Percentiles rank a stretch among this genome's conserved stretches.
Conservation (phyloP, 2,329 filamentous ascomycete species). For the Hawksworthiomyces lignivorus region DNA sequence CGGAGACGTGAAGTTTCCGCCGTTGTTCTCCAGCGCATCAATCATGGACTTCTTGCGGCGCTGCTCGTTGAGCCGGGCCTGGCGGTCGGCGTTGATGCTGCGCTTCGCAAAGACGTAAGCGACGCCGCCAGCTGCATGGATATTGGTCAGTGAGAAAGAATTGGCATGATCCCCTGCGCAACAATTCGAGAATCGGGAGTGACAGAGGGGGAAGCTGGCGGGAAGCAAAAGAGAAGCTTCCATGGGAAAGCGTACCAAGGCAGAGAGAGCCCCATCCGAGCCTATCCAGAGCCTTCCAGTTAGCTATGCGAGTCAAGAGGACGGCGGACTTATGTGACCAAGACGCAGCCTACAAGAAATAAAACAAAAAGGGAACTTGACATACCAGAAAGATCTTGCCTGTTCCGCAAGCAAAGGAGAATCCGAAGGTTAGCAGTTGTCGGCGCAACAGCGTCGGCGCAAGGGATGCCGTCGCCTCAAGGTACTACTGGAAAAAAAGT, state of each 20-base stretch:
- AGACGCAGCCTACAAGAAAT: neutral
- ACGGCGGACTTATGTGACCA: neutral
- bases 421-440: neutral
- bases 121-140: slow-evolving; percentile 64
- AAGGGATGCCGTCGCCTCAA: too few species aligned
- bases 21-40: slow-evolving; percentile 43
- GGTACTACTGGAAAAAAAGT: neutral
- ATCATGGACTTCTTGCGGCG: slow-evolving; percentile 55
- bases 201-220: slow-evolving; percentile 8
- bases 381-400: slow-evolving; percentile 60
- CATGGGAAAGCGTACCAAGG: slow-evolving; percentile 59
- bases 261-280: slow-evolving; percentile 88
- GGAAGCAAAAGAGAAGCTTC: neutral
- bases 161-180: too few species aligned
- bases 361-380: neutral
- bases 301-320: neutral
- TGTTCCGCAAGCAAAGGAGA: slow-evolving; percentile 21
- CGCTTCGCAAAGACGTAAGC: slow-evolving; percentile 96
- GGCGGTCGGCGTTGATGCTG: slow-evolving; percentile 85
- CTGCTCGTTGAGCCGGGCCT: slow-evolving; percentile 59
- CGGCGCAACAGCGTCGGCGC: too few species aligned
- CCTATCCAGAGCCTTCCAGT: too few species aligned
- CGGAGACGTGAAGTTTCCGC: slow-evolving; percentile 18
- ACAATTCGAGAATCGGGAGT: slow-evolving; percentile 11
- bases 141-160: neutral